These are phyloP conservation scores for Candida coquimbonensis DNA, from an alignment of 805 yeast species.

Conservation along the genomic window DNA sequence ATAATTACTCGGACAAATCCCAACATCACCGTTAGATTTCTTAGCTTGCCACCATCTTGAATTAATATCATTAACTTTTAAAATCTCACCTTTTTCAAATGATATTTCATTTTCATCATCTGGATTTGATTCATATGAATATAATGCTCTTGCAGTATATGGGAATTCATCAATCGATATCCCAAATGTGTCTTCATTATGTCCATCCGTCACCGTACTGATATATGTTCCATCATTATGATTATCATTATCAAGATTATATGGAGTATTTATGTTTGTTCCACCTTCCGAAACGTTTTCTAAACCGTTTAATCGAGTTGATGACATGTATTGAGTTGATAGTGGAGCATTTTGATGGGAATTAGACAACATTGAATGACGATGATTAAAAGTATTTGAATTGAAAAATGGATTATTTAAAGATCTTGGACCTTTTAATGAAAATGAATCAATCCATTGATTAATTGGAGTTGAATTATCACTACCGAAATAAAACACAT, in stretches of 20 bases:
- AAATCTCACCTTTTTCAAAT: conserved; percentile 83
- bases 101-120: conserved; percentile 91
- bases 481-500: conserved; percentile 88
- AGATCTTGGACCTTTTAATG: conserved; percentile 43
- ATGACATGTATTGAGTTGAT: conserved; percentile 33
- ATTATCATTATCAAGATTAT: conserved; percentile 12
- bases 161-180: conserved; percentile 42
- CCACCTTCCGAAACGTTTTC: conserved; percentile 38
- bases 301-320: conserved; percentile 53
- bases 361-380: conserved; percentile 4
- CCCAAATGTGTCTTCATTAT: conserved; percentile 11
- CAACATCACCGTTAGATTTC: conserved; percentile 83
- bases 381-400: conserved; percentile 2
- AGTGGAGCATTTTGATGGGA: conserved; percentile 3
- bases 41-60: conserved; percentile 99
- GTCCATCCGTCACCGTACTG: conserved; percentile 11
- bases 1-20: conserved; percentile 94
- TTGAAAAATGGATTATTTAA: conserved; percentile 22
- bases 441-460: conserved; percentile 77
- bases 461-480: conserved; percentile 85
- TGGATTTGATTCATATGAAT: conserved; percentile 81
- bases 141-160: conserved; percentile 79
- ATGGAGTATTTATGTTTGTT: conserved; percentile 9
- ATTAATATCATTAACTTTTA: conserved; percentile 85
- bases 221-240: conserved; percentile 13